phyloP scores from a whole-genome alignment of 2,329 filamentous ascomycete species.

The Septoria linicola region DNA sequence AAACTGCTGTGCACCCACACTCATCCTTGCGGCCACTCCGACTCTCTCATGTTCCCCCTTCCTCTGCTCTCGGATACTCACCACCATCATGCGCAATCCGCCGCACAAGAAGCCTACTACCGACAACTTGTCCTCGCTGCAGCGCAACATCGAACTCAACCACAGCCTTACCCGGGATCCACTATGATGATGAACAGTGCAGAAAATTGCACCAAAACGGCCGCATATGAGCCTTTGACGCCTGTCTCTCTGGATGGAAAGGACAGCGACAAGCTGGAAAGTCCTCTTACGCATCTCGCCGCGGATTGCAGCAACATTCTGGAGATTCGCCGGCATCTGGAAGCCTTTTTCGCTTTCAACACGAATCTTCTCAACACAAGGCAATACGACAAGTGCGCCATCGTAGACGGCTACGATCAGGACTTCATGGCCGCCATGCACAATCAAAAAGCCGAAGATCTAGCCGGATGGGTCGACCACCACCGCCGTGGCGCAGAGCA shows the following conservation, averaged over 20 bases:
- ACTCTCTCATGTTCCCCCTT: too few species aligned
- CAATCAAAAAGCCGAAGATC: conserved; percentile 7
- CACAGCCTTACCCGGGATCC: too few species aligned
- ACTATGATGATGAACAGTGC: background rate
- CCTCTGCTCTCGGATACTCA: too few species aligned
- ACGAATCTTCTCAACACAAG: conserved; percentile 3
- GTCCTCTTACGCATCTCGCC: background rate
- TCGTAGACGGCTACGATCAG: conserved; percentile 1
- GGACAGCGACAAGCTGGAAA: conserved; percentile 5
- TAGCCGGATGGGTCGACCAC: conserved; percentile 3
- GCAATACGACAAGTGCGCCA: background rate
- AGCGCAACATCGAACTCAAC: too few species aligned
- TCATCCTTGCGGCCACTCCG: too few species aligned
- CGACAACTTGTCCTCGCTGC: too few species aligned
- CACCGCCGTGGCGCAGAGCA: conserved; percentile 1
- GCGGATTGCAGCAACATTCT: conserved; percentile 1
- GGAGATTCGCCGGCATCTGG: conserved; percentile 1
- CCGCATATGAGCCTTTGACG: conserved; percentile 5
- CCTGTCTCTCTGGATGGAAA: conserved; percentile 5
- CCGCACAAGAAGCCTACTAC: too few species aligned
- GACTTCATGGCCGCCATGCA: conserved; percentile 4
- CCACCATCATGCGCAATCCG: too few species aligned
- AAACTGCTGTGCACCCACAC: too few species aligned
- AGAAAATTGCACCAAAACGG: background rate
- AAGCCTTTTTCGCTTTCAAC: conserved; percentile 3